These are phyloP conservation scores for Alternaria novae-zelandiae DNA, from an alignment of 2,329 filamentous ascomycete genomes.

Conservation along the genomic window DNA sequence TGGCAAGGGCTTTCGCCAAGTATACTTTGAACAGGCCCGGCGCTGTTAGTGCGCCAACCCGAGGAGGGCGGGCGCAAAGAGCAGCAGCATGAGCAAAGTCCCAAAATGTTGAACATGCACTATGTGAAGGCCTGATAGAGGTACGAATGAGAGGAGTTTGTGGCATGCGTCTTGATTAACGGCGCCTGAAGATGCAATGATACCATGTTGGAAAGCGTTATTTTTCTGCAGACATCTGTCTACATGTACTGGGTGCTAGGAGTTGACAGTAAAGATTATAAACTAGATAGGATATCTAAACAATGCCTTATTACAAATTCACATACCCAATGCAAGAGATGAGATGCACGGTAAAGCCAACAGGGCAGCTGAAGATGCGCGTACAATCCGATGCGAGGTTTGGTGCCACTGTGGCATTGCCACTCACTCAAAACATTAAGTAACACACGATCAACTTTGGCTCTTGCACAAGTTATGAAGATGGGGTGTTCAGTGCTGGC, in stretches of 20 bases:
- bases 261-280: neutral
- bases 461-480: neutral
- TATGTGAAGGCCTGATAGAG: conserved; percentile 4
- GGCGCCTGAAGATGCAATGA: conserved; percentile 17
- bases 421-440: neutral
- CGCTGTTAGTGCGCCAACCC: conserved; percentile 41
- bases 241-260: neutral
- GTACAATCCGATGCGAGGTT: neutral
- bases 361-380: neutral
- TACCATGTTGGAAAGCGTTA: conserved; percentile 16
- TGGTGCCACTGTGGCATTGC: rapidly evolving
- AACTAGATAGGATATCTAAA: neutral
- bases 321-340: neutral
- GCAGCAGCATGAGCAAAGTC: conserved; percentile 31
- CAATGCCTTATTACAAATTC: neutral
- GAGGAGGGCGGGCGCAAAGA: conserved; percentile 35
- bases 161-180: conserved; percentile 6
- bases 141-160: conserved; percentile 1
- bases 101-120: neutral
- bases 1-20: conserved; percentile 94
- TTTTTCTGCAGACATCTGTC: neutral
- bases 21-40: conserved; percentile 65
- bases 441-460: too few relatives aligned
- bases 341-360: neutral
- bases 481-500: neutral